These are phyloP conservation scores for Neonothopanus nambi DNA, from an alignment of 1,284 basidiomycete species.

Conservation along the genomic window DNA sequence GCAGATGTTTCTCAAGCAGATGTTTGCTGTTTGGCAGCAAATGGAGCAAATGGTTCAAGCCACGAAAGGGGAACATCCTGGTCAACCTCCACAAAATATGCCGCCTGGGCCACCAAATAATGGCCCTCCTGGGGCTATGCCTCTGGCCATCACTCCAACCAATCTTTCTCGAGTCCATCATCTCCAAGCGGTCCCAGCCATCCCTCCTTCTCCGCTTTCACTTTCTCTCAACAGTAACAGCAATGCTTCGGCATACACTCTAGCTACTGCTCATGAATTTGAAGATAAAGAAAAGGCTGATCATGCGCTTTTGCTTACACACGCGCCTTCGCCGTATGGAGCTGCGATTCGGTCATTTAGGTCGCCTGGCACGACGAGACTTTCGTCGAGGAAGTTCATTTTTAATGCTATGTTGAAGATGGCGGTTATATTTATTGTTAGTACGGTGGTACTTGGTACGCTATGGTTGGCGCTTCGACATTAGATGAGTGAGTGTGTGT, in stretches of 20 bases:
- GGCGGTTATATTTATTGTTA: constrained; percentile 71
- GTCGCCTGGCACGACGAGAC: constrained; percentile 33
- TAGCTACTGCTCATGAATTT: constrained; percentile 49
- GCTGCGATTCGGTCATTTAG: constrained; percentile 38
- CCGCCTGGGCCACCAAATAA: no score
- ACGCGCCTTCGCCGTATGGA: constrained; percentile 50
- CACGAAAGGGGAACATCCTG: no score
- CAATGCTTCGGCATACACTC: constrained; percentile 65
- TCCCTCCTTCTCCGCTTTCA: constrained; percentile 14
- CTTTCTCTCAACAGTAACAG: constrained; percentile 14
- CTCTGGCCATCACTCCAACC: no score
- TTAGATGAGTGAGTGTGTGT: constrained; percentile 67
- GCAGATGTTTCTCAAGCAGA: no score
- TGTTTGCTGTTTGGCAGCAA: no score
- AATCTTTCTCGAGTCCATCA: no score
- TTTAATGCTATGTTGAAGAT: constrained; percentile 83
- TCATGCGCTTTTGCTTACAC: constrained; percentile 39
- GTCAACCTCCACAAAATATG: no score
- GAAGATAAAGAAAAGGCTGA: not conserved
- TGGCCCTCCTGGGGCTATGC: no score
- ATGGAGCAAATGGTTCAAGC: no score
- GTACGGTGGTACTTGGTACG: constrained; percentile 68
- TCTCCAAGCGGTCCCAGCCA: not conserved
- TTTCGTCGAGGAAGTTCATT: constrained; percentile 57
- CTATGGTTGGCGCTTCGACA: constrained; percentile 77